Evolutionary conservation across 257 asterid species (phyloP).

Genomic region (Primulina huaijiensis): DNA sequence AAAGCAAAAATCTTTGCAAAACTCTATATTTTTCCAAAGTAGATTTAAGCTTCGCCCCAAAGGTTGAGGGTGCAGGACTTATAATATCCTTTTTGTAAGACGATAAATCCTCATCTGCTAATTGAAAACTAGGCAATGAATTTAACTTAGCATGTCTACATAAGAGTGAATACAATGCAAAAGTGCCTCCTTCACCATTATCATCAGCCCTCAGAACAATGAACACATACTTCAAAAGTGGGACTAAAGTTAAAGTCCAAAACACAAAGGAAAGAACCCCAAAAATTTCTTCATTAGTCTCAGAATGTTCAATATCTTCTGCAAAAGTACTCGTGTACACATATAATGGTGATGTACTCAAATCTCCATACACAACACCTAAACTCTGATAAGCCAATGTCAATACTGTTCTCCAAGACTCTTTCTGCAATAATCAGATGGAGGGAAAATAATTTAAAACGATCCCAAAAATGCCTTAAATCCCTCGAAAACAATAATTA

Average conservation of each 20-base stretch:
- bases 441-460: neutral
- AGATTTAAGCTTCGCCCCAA: conserved; percentile 66
- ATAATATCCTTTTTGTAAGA: conserved; percentile 55
- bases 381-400: conserved; percentile 86
- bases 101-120: conserved; percentile 76
- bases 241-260: conserved; percentile 84
- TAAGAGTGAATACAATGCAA: conserved; percentile 77
- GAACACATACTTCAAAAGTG: conserved; percentile 76
- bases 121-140: conserved; percentile 75
- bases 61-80: conserved; percentile 51
- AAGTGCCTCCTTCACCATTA: conserved; percentile 95
- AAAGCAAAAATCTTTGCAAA: conserved; percentile 65
- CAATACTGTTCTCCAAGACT: conserved; percentile 75
- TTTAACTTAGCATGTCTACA: conserved; percentile 80
- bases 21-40: conserved; percentile 66
- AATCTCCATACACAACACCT: conserved; percentile 95
- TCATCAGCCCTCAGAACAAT: conserved; percentile 91
- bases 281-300: conserved; percentile 75
- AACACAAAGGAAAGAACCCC: conserved; percentile 81
- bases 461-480: conserved; percentile 5
- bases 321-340: conserved; percentile 86
- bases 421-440: conserved; percentile 50
- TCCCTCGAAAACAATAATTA: neutral
- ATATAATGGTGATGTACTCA: conserved; percentile 85
- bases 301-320: conserved; percentile 72